These are phyloP conservation scores for Arctium minus DNA, from an alignment of 129 eudicot species.

Conservation along the genomic window DNA sequence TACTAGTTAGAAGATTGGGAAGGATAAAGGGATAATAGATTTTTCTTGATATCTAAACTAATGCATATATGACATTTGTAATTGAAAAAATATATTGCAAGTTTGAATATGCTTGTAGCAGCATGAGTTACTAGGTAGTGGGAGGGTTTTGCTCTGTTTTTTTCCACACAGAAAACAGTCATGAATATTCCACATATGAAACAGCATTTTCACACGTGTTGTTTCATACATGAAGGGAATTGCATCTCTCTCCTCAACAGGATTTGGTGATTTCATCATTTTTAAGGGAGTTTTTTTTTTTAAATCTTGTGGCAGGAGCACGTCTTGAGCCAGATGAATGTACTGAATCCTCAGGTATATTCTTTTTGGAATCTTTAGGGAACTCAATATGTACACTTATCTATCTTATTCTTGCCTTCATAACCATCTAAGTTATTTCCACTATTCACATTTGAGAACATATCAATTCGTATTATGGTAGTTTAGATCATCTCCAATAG, in stretches of 20 bases:
- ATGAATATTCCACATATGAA: too few species aligned
- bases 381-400: background rate
- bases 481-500: too few species aligned
- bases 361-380: background rate
- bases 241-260: background rate
- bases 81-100: background rate
- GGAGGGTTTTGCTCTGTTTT: background rate
- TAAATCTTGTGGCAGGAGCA: conserved; percentile 45
- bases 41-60: background rate
- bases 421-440: too few species aligned
- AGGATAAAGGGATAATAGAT: background rate
- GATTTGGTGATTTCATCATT: background rate
- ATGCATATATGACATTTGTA: background rate
- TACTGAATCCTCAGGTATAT: conserved; percentile 85
- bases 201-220: background rate
- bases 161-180: too few species aligned
- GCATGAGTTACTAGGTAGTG: background rate
- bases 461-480: background rate
- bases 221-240: background rate
- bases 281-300: background rate
- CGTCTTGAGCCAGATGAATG: conserved; percentile 50
- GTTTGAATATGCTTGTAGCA: background rate
- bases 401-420: background rate
- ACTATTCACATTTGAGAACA: too few species aligned
- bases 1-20: background rate